Evolutionary conservation across 306 rosid species (phyloP), one percentile per base, ranked within the genome.

Genomic region (Hippophae tibetana): DNA sequence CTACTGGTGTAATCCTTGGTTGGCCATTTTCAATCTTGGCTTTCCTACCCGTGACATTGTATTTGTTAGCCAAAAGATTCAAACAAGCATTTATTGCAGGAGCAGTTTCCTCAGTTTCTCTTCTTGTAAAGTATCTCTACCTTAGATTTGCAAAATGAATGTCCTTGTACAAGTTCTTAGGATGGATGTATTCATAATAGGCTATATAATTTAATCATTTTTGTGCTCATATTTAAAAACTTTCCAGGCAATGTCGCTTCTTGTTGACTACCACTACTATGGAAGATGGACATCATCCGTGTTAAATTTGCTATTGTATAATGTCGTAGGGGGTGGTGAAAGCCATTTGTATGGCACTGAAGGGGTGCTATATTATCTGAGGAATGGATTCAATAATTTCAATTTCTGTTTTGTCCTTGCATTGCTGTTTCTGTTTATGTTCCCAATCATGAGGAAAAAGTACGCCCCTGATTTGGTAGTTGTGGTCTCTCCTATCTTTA

Each of bases 21-120:
- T 93, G 99, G 99, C 99, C 99, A 48, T 93, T 93, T 84, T 88
- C 99, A 70, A 73, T 93, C 69, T 82, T 93, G 86, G 99, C 79
- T 72, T 93, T 88, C 59, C 84, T 88, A 52, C 99, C 99, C 0
- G 75, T 93, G 66, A 89, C 94, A 58, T 47, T 88, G 67, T 88
- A 72, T 68, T 82, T 95, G 54, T 74, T 93, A 64, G 55, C 56
- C 65, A 82, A 78, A 75, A 84, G 74, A 59, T 82, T 92, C 71
- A 82, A 73, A 61, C 81, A 26, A 62, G 70, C 86, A 18, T 88
- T 92, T 77, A 60, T 88, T 73, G 77, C 87, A 3, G 97, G 94
- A 66, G 81, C 89, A 48, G 70, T 75, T 57, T 76, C 85, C 41
- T 86, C 99, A 12, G 26, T 86, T 72, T 47, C 79, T 65, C 79